Percentiles rank a stretch among this genome's conserved stretches.
Conservation (phyloP, 2,329 filamentous ascomycete species). For the Talaromyces islandicus region DNA sequence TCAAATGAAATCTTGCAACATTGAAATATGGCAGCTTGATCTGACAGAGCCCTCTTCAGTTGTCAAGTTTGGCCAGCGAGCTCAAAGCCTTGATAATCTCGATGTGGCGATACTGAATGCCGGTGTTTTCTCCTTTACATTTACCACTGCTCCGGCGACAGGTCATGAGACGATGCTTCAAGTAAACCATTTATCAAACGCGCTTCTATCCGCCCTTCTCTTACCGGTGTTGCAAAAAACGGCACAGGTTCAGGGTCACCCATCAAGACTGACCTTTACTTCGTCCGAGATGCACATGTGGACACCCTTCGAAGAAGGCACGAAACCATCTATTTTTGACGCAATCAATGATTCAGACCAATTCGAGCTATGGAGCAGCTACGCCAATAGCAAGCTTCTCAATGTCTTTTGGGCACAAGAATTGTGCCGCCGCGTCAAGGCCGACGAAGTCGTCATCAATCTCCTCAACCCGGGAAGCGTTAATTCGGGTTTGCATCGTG, state of each 20-base stretch:
- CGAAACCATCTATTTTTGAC: background rate
- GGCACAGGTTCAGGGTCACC: background rate
- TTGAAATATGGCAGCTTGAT: constrained; percentile 1
- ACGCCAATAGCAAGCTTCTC: background rate
- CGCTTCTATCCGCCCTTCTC: background rate
- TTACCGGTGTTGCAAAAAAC: background rate
- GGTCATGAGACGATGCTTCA: background rate
- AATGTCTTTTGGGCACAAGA: constrained; percentile 4
- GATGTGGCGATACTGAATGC: constrained; percentile 2
- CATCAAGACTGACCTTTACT: constrained; percentile 2
- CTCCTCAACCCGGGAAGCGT: background rate
- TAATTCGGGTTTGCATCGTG: constrained; percentile 1
- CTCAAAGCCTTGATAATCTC: background rate
- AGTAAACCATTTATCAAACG: background rate
- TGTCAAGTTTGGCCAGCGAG: background rate
- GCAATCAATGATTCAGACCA: background rate
- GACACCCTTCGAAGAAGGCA: background rate
- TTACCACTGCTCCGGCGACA: background rate
- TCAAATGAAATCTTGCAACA: background rate
- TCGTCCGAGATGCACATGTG: constrained; percentile 2
- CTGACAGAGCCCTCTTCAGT: background rate
- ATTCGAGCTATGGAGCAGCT: background rate
- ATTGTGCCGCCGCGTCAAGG: background rate
- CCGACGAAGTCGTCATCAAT: constrained; percentile 1
- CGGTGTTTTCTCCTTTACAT: background rate